Evolutionary conservation across 108 stramenopile species (phyloP).

Genomic region (Discostella stelligeroides): DNA sequence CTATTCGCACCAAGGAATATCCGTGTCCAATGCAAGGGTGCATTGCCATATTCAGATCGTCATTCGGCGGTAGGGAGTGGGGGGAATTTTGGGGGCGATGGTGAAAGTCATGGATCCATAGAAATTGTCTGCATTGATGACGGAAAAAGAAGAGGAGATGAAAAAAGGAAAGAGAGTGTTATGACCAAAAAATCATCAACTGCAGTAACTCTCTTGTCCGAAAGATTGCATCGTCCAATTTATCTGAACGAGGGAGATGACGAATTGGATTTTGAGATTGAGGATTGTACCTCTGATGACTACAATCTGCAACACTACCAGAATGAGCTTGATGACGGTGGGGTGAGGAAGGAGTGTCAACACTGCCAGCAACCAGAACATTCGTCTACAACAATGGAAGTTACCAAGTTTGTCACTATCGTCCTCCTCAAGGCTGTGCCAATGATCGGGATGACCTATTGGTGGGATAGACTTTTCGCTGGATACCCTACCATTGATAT

Average conservation of each 20-base stretch:
- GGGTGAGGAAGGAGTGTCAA: too few species aligned
- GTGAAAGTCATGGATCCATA: conserved; percentile 13
- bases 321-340: too few species aligned
- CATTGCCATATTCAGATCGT: conserved; percentile 41
- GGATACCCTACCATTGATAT: conserved; percentile 34
- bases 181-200: too few species aligned
- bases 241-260: conserved; percentile 40
- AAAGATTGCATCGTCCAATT: conserved; percentile 36
- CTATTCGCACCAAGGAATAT: conserved; percentile 31
- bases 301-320: too few species aligned
- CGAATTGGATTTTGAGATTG: conserved; percentile 47
- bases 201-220: conserved; percentile 27
- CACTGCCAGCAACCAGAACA: too few species aligned
- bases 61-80: conserved; percentile 48
- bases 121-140: conserved; percentile 19
- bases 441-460: conserved; percentile 41
- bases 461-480: conserved; percentile 38
- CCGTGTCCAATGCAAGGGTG: conserved; percentile 30
- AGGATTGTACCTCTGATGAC: conserved; percentile 9
- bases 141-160: too few species aligned
- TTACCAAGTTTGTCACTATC: conserved; percentile 31
- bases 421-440: conserved; percentile 40
- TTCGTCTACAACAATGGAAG: too few species aligned
- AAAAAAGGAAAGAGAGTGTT: too few species aligned
- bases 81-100: too few species aligned